These are phyloP conservation scores for Metschnikowia kofuensis DNA, from an alignment of 805 yeast genomes.

Conservation along the genomic window DNA sequence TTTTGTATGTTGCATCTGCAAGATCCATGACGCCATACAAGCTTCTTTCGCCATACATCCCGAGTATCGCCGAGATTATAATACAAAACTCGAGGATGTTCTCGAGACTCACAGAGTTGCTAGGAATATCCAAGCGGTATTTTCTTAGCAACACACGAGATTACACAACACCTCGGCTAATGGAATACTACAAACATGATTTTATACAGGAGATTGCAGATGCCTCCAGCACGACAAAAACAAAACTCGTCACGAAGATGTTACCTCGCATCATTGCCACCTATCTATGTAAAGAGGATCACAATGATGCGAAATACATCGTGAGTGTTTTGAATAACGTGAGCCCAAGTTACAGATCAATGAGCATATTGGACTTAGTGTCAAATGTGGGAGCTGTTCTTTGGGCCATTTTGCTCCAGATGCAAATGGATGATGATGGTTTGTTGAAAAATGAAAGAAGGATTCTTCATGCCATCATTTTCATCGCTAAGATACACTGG, in stretches of 20 bases:
- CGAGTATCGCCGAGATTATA: slow-evolving; percentile 62
- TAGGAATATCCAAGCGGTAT: slow-evolving; percentile 58
- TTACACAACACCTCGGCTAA: slow-evolving; percentile 72
- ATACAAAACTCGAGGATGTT: slow-evolving; percentile 60
- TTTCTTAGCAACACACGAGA: slow-evolving; percentile 68
- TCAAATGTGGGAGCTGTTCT: slow-evolving; percentile 38
- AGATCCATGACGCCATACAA: slow-evolving; percentile 71
- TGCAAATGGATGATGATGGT: slow-evolving; percentile 29
- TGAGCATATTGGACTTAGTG: slow-evolving; percentile 32
- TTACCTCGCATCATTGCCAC: slow-evolving; percentile 56
- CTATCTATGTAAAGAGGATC: slow-evolving; percentile 49
- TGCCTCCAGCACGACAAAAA: slow-evolving; percentile 43
- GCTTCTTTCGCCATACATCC: slow-evolving; percentile 74
- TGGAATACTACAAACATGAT: slow-evolving; percentile 63
- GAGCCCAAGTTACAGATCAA: slow-evolving; percentile 43
- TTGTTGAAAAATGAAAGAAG: slow-evolving; percentile 29
- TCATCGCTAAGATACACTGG: slow-evolving; percentile 31
- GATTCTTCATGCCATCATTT: slow-evolving; percentile 43
- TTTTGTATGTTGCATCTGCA: slow-evolving; percentile 55
- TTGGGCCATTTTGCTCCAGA: slow-evolving; percentile 33
- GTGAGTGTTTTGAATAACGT: slow-evolving; percentile 51
- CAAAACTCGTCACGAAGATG: slow-evolving; percentile 47
- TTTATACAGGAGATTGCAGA: slow-evolving; percentile 62
- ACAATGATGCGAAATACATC: slow-evolving; percentile 49
- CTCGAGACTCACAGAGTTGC: slow-evolving; percentile 57